Percentiles rank a stretch among this genome's conserved stretches.
Evolutionary conservation across 1,284 basidiomycete species (phyloP).

Genomic region (Microbotryum violaceum): DNA sequence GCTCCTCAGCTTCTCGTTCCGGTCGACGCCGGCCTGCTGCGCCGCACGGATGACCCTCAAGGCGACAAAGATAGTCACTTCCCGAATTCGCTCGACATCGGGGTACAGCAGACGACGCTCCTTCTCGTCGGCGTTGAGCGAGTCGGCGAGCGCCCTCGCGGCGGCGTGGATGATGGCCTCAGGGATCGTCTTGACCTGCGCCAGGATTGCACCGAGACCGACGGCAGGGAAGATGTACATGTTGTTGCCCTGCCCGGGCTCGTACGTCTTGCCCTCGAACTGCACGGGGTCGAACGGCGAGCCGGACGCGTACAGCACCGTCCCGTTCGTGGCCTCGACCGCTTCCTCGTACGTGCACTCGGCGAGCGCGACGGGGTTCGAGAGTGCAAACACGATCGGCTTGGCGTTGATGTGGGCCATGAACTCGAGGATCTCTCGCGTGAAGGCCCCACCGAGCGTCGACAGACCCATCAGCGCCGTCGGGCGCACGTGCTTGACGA

Average conservation of each 20-base stretch:
- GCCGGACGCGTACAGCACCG: slow-evolving; percentile 76
- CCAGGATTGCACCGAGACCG: slow-evolving; percentile 68
- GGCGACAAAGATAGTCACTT: slow-evolving; percentile 70
- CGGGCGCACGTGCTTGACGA: slow-evolving; percentile 77
- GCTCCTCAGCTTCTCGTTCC: slow-evolving; percentile 44
- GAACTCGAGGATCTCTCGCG: slow-evolving; percentile 60
- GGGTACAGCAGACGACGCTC: slow-evolving; percentile 35
- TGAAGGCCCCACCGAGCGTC: slow-evolving; percentile 77
- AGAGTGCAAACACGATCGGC: slow-evolving; percentile 94
- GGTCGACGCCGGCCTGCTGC: slow-evolving; percentile 46
- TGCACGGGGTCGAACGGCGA: slow-evolving; percentile 71
- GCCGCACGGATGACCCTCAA: slow-evolving; percentile 64
- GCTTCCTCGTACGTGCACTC: slow-evolving; percentile 70
- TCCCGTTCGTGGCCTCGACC: slow-evolving; percentile 62
- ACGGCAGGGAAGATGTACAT: slow-evolving; percentile 56
- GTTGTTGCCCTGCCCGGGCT: slow-evolving; percentile 87
- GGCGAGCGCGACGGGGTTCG: slow-evolving; percentile 64
- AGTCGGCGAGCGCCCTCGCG: slow-evolving; percentile 65
- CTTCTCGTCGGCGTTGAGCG: slow-evolving; percentile 62
- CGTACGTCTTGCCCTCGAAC: slow-evolving; percentile 55
- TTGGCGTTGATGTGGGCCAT: slow-evolving; percentile 80
- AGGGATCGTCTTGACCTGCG: slow-evolving; percentile 51
- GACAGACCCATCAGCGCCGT: slow-evolving; percentile 87
- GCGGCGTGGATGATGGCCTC: slow-evolving; percentile 47
- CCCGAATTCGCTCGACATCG: slow-evolving; percentile 54